These are phyloP conservation scores for Globisporangium paddicum DNA, from an alignment of 352 stramenopile genomes.

Conservation along the genomic window DNA sequence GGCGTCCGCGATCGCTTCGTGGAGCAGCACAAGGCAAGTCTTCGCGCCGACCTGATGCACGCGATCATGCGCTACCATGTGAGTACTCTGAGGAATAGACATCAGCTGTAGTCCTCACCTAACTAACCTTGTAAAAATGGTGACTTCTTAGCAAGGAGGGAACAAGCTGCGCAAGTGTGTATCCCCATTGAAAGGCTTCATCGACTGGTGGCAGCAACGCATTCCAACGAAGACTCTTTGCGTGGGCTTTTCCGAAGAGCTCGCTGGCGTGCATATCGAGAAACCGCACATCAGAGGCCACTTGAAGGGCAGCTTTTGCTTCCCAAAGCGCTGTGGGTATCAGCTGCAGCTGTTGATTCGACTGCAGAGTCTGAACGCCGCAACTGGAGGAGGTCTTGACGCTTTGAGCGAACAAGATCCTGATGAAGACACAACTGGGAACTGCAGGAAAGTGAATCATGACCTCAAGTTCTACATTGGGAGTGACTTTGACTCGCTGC, in stretches of 20 bases:
- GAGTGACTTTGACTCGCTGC: conserved; percentile 51
- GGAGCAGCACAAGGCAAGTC: conserved; percentile 36
- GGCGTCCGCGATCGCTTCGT: conserved; percentile 48
- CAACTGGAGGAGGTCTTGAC: neutral
- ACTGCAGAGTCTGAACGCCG: neutral
- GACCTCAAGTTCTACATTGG: conserved; percentile 42
- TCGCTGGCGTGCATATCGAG: conserved; percentile 20
- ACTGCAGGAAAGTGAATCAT: neutral
- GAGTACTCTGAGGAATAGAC: conserved; percentile 17
- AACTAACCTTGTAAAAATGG: neutral
- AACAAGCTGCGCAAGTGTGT: conserved; percentile 44
- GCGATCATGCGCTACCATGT: conserved; percentile 46
- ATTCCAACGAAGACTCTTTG: conserved; percentile 32
- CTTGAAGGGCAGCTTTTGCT: conserved; percentile 30
- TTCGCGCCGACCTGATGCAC: conserved; percentile 38
- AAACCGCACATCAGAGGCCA: conserved; percentile 15
- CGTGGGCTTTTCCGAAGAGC: conserved; percentile 19
- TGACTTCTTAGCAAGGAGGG: conserved; percentile 35
- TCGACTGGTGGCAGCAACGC: conserved; percentile 63
- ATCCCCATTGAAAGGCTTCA: conserved; percentile 49
- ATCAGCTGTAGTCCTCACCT: neutral
- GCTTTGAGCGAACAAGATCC: neutral
- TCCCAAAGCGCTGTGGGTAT: conserved; percentile 54
- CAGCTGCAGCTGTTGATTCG: conserved; percentile 28
- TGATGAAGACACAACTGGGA: neutral